phyloP scores from a whole-genome alignment of 225 moss, liverwort and hornwort genomes.

The Anthoceros angustus region DNA sequence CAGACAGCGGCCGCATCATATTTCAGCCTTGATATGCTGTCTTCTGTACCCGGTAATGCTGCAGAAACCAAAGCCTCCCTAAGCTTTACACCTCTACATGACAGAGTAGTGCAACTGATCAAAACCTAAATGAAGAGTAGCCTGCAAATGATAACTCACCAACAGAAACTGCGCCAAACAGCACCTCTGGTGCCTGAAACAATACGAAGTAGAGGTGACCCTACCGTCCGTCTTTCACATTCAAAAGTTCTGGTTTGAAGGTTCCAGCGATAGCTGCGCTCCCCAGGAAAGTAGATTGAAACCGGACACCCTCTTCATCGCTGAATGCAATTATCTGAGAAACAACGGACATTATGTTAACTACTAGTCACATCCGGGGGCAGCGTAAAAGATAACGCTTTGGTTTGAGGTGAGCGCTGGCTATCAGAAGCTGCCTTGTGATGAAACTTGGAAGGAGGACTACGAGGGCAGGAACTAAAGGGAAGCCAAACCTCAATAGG shows the following conservation, averaged over 20 bases:
- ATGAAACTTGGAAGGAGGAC: not conserved
- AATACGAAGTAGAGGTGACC: not conserved
- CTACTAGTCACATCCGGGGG: too few relatives aligned
- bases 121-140: not conserved
- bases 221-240: constrained; percentile 53
- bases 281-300: constrained; percentile 92
- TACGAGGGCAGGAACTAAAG: not conserved
- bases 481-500: constrained; percentile 75
- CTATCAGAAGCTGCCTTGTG: not conserved
- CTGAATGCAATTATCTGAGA: constrained; percentile 95
- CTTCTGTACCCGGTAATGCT: constrained; percentile 44
- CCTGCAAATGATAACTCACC: too few relatives aligned
- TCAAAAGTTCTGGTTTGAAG: constrained; percentile 45
- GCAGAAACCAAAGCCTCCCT: constrained; percentile 47
- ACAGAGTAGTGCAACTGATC: not conserved
- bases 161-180: not conserved
- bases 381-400: not conserved
- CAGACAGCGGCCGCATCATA: constrained; percentile 67
- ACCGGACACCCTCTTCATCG: constrained; percentile 96
- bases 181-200: not conserved
- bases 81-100: constrained; percentile 54
- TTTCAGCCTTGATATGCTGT: constrained; percentile 39
- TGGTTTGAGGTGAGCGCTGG: not conserved
- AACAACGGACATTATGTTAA: not conserved
- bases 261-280: constrained; percentile 78